Conservation (phyloP, 2,329 filamentous ascomycete genomes). For the Tolypocladium guangdongense region DNA sequence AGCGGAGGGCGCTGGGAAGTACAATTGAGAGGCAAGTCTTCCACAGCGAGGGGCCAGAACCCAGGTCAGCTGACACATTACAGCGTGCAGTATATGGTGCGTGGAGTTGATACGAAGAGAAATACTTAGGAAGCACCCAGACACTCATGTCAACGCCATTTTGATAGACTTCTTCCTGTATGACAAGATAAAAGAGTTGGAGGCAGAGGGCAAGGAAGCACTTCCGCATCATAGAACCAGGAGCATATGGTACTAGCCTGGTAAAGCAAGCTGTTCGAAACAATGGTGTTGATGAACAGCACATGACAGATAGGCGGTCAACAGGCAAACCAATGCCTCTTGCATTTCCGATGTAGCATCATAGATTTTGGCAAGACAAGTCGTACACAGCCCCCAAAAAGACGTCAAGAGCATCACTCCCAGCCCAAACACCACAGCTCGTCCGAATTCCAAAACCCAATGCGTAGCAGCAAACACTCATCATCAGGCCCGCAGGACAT, state of each 20-base stretch:
- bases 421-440: constrained; percentile 10
- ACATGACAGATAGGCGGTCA: not conserved
- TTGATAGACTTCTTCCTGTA: constrained; percentile 97
- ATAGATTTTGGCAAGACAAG: not conserved
- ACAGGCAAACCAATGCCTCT: not conserved
- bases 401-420: not conserved
- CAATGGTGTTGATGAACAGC: not conserved
- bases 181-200: constrained; percentile 81
- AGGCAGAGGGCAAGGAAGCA: constrained; percentile 47
- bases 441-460: constrained; percentile 6
- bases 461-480: not conserved
- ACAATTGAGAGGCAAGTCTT: constrained; percentile 61
- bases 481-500: constrained; percentile 1
- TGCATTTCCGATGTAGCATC: not conserved
- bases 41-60: not conserved
- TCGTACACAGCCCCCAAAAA: not conserved
- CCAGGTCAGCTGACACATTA: not conserved
- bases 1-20: constrained; percentile 71
- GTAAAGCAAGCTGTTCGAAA: not conserved
- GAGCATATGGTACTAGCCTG: constrained; percentile 78
- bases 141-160: constrained; percentile 69
- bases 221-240: constrained; percentile 76
- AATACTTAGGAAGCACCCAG: constrained; percentile 63
- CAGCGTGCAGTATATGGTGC: constrained; percentile 89
- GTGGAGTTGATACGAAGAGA: constrained; percentile 80